Conservation (phyloP, 768 basidiomycete species). For the Porphyrellus cyaneotinctus region DNA sequence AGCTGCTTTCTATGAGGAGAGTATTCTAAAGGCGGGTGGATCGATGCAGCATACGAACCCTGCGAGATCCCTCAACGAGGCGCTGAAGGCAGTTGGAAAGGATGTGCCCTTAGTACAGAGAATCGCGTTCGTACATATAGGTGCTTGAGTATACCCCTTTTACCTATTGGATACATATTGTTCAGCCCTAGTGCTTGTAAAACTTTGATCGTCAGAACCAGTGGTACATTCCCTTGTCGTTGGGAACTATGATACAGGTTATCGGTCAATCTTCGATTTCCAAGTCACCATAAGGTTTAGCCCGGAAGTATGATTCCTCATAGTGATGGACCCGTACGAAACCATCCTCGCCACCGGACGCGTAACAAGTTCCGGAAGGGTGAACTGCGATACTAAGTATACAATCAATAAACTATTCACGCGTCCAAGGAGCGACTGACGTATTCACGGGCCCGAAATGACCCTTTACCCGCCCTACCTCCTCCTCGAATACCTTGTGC, state of each 20-base stretch:
- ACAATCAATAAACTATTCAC: slow-evolving; percentile 2
- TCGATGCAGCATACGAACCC: slow-evolving; percentile 12
- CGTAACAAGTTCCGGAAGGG: slow-evolving; percentile 82
- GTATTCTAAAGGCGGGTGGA: slow-evolving; percentile 9
- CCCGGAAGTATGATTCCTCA: slow-evolving; percentile 91
- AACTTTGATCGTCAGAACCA: background rate
- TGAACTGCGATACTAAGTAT: slow-evolving; percentile 80
- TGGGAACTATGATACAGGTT: slow-evolving; percentile 7
- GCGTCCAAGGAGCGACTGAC: slow-evolving; percentile 45
- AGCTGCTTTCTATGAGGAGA: slow-evolving; percentile 22
- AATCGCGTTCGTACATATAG: slow-evolving; percentile 30
- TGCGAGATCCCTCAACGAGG: slow-evolving; percentile 19
- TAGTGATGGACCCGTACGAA: slow-evolving; percentile 90
- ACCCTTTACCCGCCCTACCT: slow-evolving; percentile 94
- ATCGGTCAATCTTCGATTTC: slow-evolving; percentile 58
- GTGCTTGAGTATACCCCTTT: slow-evolving; percentile 11
- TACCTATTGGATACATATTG: background rate
- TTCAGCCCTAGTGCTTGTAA: background rate
- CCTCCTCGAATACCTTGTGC: slow-evolving; percentile 96
- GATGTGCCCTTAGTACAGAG: slow-evolving; percentile 20
- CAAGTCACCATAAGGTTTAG: slow-evolving; percentile 87
- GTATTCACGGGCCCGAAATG: slow-evolving; percentile 97
- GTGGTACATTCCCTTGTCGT: slow-evolving; percentile 7
- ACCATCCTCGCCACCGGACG: slow-evolving; percentile 96
- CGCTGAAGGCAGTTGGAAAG: slow-evolving; percentile 10